phyloP scores from a whole-genome alignment of 179 eudicot species.

The Spinacia oleracea region DNA sequence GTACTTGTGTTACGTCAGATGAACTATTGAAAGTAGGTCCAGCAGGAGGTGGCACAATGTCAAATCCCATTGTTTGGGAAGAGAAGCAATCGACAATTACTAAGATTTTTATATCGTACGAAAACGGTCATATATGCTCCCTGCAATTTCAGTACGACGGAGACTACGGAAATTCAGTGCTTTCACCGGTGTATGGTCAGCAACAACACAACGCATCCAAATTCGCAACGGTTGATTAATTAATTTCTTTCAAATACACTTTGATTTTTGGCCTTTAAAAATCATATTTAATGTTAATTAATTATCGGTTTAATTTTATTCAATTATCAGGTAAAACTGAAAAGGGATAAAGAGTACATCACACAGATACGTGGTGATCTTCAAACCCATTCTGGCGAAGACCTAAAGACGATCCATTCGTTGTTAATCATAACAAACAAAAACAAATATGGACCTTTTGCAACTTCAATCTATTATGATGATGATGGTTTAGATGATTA shows the following conservation, averaged over 20 bases:
- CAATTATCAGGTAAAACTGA: neutral
- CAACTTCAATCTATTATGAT: neutral
- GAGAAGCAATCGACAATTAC: neutral
- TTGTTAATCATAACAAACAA: conserved; percentile 1
- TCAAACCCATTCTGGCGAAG: too few species aligned
- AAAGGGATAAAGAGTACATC: neutral
- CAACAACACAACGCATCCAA: too few species aligned
- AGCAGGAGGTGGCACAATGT: neutral
- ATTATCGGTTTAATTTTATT: too few species aligned
- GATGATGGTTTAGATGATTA: too few species aligned
- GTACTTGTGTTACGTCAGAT: too few species aligned
- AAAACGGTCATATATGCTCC: too few species aligned
- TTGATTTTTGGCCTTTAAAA: too few species aligned
- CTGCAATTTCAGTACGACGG: too few species aligned
- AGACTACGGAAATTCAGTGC: too few species aligned
- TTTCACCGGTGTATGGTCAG: neutral
- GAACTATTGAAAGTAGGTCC: neutral
- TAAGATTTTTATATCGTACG: neutral
- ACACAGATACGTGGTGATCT: neutral
- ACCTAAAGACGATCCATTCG: neutral
- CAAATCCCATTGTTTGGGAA: neutral
- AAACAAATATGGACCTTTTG: neutral
- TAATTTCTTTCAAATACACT: too few species aligned
- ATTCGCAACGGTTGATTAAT: too few species aligned
- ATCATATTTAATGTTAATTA: too few species aligned